These are phyloP conservation scores for Trichoderma koningiopsis DNA, from an alignment of 2,329 filamentous ascomycete species.

Conservation along the genomic window DNA sequence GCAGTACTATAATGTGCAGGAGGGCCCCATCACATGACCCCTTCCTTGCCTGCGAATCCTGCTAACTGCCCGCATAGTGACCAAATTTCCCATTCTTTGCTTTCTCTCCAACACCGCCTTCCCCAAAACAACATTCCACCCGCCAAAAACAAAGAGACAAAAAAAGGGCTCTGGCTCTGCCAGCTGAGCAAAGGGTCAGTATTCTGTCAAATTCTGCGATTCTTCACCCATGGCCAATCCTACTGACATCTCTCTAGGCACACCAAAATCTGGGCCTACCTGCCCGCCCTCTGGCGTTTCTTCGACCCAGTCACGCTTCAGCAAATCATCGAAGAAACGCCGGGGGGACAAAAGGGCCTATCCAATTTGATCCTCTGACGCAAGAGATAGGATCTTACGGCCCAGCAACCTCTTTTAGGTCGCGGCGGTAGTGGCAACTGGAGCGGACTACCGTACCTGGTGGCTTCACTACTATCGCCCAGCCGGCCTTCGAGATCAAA, in stretches of 20 bases:
- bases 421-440: neutral
- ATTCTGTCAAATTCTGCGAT: neutral
- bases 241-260: neutral
- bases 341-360: no score
- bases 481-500: constrained; percentile 22
- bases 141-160: no score
- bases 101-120: neutral
- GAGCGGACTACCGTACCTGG: constrained; percentile 20
- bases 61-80: neutral
- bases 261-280: neutral
- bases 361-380: no score
- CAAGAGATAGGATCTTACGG: neutral
- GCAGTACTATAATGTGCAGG: neutral
- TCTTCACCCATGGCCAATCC: neutral
- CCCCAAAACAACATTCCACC: no score
- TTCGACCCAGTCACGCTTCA: no score
- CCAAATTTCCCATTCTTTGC: neutral
- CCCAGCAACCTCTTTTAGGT: no score
- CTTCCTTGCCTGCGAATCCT: neutral
- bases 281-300: no score
- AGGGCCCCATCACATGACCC: neutral
- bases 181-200: neutral
- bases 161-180: neutral
- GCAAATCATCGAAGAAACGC: no score
- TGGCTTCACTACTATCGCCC: constrained; percentile 23